These are phyloP conservation scores for Entophlyctis luteolus DNA, from an alignment of 192 early-diverging fungal species.

Conservation along the genomic window DNA sequence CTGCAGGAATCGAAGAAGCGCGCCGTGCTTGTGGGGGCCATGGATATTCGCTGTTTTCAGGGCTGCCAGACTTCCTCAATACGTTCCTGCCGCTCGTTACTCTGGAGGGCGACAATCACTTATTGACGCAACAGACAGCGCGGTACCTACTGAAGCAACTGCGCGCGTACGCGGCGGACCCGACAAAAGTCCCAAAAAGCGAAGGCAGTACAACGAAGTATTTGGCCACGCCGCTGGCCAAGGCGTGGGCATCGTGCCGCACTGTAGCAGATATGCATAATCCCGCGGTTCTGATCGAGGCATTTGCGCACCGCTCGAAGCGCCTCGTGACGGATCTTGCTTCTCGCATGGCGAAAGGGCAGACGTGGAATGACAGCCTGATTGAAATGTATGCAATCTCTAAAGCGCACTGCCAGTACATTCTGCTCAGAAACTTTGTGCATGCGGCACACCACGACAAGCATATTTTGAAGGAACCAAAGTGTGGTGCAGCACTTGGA, in stretches of 20 bases:
- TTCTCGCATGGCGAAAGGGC: constrained; percentile 60
- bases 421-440: constrained; percentile 72
- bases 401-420: constrained; percentile 73
- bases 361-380: constrained; percentile 71
- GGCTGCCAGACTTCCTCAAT: constrained; percentile 60
- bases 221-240: constrained; percentile 39
- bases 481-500: constrained; percentile 56
- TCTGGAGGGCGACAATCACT: constrained; percentile 52
- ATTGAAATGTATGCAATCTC: constrained; percentile 71
- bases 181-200: constrained; percentile 44
- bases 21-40: constrained; percentile 88
- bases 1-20: constrained; percentile 87
- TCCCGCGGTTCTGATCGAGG: constrained; percentile 58
- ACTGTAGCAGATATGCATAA: constrained; percentile 51
- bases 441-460: constrained; percentile 47
- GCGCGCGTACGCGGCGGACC: constrained; percentile 48
- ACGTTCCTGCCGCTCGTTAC: constrained; percentile 90
- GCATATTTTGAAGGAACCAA: constrained; percentile 34
- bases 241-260: constrained; percentile 1
- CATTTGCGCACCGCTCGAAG: constrained; percentile 74
- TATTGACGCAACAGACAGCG: constrained; percentile 80
- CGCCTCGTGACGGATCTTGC: constrained; percentile 59
- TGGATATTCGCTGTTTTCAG: constrained; percentile 89
- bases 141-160: constrained; percentile 73
- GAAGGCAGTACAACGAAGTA: constrained; percentile 60